Evolutionary conservation across 495 filamentous ascomycete species (phyloP).

Genomic region (Penicillium steckii): DNA sequence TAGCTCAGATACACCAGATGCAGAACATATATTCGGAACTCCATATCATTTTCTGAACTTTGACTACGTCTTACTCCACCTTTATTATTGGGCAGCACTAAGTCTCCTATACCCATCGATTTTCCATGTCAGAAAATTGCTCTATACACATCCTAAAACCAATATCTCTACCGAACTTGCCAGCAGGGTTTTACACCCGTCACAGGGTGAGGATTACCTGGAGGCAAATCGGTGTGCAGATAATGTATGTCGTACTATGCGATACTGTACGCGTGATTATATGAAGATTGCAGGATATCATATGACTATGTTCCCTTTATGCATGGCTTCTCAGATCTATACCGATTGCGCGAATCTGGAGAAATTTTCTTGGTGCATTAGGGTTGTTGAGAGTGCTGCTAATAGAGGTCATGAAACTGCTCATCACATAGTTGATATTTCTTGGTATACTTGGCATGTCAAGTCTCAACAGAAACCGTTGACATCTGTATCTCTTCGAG

Average conservation of each 20-base stretch:
- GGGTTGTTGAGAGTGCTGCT: background rate
- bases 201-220: background rate
- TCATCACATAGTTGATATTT: background rate
- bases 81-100: constrained; percentile 4
- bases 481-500: background rate
- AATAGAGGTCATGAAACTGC: background rate
- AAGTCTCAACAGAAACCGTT: background rate
- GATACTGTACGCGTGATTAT: constrained; percentile 2
- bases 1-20: background rate
- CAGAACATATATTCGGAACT: background rate
- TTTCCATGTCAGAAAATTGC: background rate
- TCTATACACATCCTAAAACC: background rate
- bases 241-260: constrained; percentile 5
- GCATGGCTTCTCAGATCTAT: constrained; percentile 3
- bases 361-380: constrained; percentile 1
- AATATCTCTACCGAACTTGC: background rate
- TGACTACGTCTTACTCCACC: constrained; percentile 4
- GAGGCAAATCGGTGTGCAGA: background rate
- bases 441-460: background rate
- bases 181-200: background rate
- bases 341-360: constrained; percentile 1
- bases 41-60: background rate
- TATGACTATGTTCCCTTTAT: constrained; percentile 7
- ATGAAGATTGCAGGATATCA: background rate
- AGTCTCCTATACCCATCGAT: background rate